These are phyloP conservation scores for Pluteus cervinus DNA, from an alignment of 768 basidiomycete genomes.

Conservation along the genomic window DNA sequence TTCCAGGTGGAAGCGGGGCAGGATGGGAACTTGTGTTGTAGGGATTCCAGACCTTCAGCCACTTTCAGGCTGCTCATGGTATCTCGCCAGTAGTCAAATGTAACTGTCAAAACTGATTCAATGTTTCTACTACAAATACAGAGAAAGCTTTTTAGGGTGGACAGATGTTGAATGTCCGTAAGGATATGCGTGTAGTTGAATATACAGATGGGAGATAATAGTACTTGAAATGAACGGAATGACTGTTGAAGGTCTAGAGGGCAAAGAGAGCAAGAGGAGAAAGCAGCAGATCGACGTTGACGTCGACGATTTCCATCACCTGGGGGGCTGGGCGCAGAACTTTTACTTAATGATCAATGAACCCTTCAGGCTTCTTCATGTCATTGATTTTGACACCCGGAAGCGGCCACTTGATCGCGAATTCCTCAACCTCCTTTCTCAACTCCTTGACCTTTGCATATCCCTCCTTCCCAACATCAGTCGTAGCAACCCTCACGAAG, in stretches of 20 bases:
- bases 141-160: no score
- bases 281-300: conserved; percentile 24
- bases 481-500: conserved; percentile 80
- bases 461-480: conserved; percentile 66
- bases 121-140: no score
- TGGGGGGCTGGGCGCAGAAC: no score
- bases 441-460: conserved; percentile 66
- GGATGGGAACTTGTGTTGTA: no score
- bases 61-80: no score
- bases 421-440: conserved; percentile 71
- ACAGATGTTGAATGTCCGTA: conserved; percentile 53
- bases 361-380: conserved; percentile 54
- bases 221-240: conserved; percentile 40
- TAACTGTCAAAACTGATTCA: no score
- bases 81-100: no score
- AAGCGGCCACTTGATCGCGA: conserved; percentile 86
- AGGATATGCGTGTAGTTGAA: conserved; percentile 21
- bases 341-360: conserved; percentile 43
- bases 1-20: no score
- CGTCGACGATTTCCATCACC: not conserved
- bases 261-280: conserved; percentile 28
- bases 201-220: conserved; percentile 20
- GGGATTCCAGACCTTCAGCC: no score
- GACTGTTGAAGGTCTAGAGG: not conserved
- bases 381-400: conserved; percentile 68